Percentiles rank a stretch among this genome's conserved stretches.
Conservation (phyloP, 257 asterid species). For the Linderniella brevidens region DNA sequence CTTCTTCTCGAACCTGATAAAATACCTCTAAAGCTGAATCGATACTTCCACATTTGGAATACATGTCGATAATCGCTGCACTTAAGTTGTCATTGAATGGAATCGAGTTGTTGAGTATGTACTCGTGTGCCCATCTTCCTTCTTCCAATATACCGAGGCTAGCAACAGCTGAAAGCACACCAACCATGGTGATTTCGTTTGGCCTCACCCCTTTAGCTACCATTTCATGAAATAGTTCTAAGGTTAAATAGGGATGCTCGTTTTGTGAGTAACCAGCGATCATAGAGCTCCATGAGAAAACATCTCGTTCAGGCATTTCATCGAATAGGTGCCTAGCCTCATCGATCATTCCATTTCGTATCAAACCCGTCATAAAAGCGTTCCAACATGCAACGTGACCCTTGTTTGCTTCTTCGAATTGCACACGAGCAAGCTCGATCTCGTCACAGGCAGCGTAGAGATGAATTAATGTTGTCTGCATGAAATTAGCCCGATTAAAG, state of each 20-base stretch:
- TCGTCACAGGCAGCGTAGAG: constrained; percentile 53
- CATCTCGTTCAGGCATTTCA: constrained; percentile 65
- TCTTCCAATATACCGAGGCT: constrained; percentile 47
- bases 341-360: constrained; percentile 40
- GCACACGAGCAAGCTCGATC: constrained; percentile 37
- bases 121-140: constrained; percentile 69
- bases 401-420: constrained; percentile 56
- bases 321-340: constrained; percentile 41
- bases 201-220: constrained; percentile 42
- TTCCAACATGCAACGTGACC: constrained; percentile 74
- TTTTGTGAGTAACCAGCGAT: constrained; percentile 73
- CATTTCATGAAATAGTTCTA: constrained; percentile 60
- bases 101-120: constrained; percentile 30
- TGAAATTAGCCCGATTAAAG: constrained; percentile 30
- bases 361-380: constrained; percentile 59
- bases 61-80: constrained; percentile 87
- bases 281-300: constrained; percentile 93
- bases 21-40: constrained; percentile 44
- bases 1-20: constrained; percentile 28
- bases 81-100: constrained; percentile 50
- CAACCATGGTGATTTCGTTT: constrained; percentile 70
- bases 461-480: constrained; percentile 64
- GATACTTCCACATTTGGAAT: constrained; percentile 80
- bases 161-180: constrained; percentile 71
- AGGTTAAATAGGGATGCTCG: constrained; percentile 39